Evolutionary conservation across 23 red algal species (phyloP).

Genomic region (Porphyridium purpureum): DNA sequence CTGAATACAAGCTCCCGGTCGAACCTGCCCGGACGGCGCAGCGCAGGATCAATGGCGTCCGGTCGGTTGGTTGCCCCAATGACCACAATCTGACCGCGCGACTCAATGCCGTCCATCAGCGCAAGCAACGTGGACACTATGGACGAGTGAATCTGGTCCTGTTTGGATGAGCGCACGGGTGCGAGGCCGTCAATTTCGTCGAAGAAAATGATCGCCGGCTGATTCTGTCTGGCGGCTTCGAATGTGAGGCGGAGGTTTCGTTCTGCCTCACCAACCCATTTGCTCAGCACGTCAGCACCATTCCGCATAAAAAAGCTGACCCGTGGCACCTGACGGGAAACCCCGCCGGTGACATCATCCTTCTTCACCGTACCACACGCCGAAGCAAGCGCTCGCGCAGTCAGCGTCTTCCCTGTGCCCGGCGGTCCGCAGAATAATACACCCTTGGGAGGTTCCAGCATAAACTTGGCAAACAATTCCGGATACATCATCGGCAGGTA

Average conservation of each 20-base stretch:
- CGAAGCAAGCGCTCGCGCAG: constrained; percentile 69
- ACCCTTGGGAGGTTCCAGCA: constrained; percentile 78
- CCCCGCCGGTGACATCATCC: too few species aligned
- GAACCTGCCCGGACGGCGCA: constrained; percentile 81
- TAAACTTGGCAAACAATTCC: constrained; percentile 78
- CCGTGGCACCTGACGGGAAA: neutral
- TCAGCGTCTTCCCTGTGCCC: constrained; percentile 89
- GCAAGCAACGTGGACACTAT: constrained; percentile 85
- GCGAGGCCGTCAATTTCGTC: constrained; percentile 99
- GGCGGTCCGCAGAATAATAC: constrained; percentile 96
- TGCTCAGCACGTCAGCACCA: constrained; percentile 89
- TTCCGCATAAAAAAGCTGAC: constrained; percentile 98
- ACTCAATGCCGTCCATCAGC: constrained; percentile 86
- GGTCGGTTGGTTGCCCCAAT: constrained; percentile 94
- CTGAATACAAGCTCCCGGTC: constrained; percentile 88
- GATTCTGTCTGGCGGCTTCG: constrained; percentile 63
- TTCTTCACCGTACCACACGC: too few species aligned
- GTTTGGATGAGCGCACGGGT: constrained; percentile 55
- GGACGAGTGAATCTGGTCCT: constrained; percentile 82
- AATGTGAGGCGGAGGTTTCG: constrained; percentile 75
- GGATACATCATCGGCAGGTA: constrained; percentile 77
- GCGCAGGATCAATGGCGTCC: constrained; percentile 91
- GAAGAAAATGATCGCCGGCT: constrained; percentile 94
- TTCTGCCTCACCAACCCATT: constrained; percentile 98
- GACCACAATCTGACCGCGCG: constrained; percentile 75